Evolutionary conservation across 495 filamentous ascomycete genomes (phyloP).

Genomic region (Penicillium mononematosum): DNA sequence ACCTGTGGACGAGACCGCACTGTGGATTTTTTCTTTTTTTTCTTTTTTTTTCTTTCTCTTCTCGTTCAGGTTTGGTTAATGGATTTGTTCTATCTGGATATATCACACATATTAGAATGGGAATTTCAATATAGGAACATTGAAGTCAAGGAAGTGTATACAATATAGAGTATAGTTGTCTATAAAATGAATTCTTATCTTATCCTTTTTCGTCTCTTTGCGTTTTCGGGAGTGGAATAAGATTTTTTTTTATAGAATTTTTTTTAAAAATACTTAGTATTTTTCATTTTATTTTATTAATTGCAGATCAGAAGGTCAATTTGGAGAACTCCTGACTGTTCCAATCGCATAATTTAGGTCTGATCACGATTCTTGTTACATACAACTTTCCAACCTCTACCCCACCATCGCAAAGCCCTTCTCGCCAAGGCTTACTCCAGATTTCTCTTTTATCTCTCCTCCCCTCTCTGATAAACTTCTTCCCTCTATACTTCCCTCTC

Average conservation of each 20-base stretch:
- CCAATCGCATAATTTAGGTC: slow-evolving; percentile 29
- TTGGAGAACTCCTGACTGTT: slow-evolving; percentile 28
- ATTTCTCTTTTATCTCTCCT: slow-evolving; percentile 22
- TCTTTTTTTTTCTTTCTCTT: not conserved
- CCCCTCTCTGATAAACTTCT: slow-evolving; percentile 11
- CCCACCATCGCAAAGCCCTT: slow-evolving; percentile 32
- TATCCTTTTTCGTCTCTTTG: slow-evolving; percentile 8
- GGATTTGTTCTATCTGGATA: slow-evolving; percentile 13
- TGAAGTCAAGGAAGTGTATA: too few species aligned
- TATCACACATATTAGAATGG: not conserved
- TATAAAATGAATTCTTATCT: not conserved
- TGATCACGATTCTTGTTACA: slow-evolving; percentile 31
- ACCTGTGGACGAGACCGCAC: slow-evolving; percentile 19
- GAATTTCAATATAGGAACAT: too few species aligned
- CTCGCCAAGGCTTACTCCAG: slow-evolving; percentile 34
- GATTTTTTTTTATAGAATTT: slow-evolving; percentile 11
- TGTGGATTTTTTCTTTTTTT: not conserved
- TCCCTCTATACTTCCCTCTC: not conserved
- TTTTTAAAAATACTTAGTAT: not conserved
- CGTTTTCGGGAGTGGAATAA: not conserved
- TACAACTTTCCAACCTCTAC: slow-evolving; percentile 27
- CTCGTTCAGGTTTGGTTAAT: not conserved
- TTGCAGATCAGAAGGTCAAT: slow-evolving; percentile 19
- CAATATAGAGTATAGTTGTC: too few species aligned
- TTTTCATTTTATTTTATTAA: slow-evolving; percentile 7